phyloP scores from a whole-genome alignment of 2,329 filamentous ascomycete species.

The Tolypocladium pustulatum region DNA sequence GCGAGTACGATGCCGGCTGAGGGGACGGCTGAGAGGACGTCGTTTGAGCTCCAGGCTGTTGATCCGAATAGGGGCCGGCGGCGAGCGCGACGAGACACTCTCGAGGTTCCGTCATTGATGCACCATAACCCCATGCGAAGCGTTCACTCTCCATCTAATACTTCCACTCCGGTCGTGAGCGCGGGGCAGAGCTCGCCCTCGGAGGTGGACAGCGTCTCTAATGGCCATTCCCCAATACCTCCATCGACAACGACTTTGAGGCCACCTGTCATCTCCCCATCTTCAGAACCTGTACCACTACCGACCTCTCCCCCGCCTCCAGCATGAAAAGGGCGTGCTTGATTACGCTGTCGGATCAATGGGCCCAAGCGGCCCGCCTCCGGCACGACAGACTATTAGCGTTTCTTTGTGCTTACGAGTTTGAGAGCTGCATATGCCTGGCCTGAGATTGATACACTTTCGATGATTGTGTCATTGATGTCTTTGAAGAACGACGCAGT shows the following conservation, averaged over 20 bases:
- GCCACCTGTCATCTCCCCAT: not conserved
- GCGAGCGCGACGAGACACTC: slow-evolving; percentile 6
- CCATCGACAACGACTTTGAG: not conserved
- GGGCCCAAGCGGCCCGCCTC: not conserved
- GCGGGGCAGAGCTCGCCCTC: not conserved
- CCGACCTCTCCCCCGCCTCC: not conserved
- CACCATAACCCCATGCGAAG: not conserved
- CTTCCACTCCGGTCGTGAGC: not conserved
- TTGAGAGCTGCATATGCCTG: not conserved
- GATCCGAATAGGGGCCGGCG: slow-evolving; percentile 1
- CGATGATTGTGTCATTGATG: no score
- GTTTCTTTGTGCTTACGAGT: not conserved
- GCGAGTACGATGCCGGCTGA: slow-evolving; percentile 4
- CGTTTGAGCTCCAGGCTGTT: not conserved
- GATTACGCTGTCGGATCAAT: not conserved
- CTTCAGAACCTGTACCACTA: not conserved
- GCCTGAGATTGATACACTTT: no score
- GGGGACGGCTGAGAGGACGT: not conserved
- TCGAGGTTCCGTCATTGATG: slow-evolving; percentile 5
- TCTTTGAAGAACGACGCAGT: no score
- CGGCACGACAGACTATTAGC: not conserved
- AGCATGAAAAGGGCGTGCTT: not conserved
- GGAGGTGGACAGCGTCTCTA: not conserved
- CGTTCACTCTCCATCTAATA: not conserved
- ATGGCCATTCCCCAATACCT: not conserved